Evolutionary conservation across 2,329 filamentous ascomycete genomes (phyloP), one percentile per base, ranked within the genome.

Genomic region (Tolypocladium nubicola): DNA sequence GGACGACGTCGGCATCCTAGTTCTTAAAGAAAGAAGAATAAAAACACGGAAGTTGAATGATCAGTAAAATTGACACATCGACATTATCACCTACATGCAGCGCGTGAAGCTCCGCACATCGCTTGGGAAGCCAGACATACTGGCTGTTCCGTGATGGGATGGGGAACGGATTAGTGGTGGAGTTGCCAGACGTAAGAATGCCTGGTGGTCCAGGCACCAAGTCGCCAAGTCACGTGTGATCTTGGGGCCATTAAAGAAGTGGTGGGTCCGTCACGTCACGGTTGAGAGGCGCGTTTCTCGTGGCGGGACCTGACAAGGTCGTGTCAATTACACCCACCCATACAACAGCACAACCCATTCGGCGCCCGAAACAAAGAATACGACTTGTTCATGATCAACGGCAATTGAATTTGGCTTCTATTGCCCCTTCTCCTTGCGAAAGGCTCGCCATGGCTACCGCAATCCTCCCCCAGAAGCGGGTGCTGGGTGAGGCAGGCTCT

Each of bases 401-500:
- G n/a, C 30, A 13, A 2, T n/a, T 35, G 9, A 21, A 35, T 13
- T 7, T 9, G 47, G 30, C 47, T 35, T n/a, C 9, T 4, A 6
- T 4, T 6, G 10, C 47, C 30, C 16, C 13, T 37, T 4, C 4
- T 23, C 21, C 47, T 11, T 30, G 40, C 53, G 35, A 40, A 11
- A 30, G 21, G 57, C 54, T 55, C 56, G 64, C 59, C 65, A 82
- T 82, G 79, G 70, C 79, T 61, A 72, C 77, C 59, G 70, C 76
- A 60, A 68, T 80, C 59, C 71, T 85, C 57, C 83, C 87, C 56
- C 84, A 88, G 73, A 91, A 91, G 76, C 84, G 88, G 67, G 84
- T 87, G 65, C 77, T 90, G 53, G 84, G 80, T 62, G 87, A 90
- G 59, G 83, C 84, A 58, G 87, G 80, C 65, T 78, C 80, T 63